phyloP scores from a whole-genome alignment of 495 filamentous ascomycete species.

The Talaromyces stipitatus region DNA sequence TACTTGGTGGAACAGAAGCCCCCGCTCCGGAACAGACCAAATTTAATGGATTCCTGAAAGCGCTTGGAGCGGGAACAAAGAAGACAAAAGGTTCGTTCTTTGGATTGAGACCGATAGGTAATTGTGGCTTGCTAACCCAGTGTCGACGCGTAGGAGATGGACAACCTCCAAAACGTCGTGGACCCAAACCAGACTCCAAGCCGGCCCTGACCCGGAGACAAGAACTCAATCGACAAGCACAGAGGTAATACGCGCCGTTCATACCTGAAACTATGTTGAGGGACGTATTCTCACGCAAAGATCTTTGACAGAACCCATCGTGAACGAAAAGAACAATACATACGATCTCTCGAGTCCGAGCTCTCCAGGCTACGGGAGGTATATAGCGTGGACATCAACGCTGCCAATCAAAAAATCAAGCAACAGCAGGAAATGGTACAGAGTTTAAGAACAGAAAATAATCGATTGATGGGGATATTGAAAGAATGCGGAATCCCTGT shows the following conservation, averaged over 20 bases:
- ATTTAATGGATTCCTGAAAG: slow-evolving; percentile 6
- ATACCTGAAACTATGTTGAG: neutral
- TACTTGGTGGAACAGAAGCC: neutral
- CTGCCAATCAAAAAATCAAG: slow-evolving; percentile 27
- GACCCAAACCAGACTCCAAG: slow-evolving; percentile 94
- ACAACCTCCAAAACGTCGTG: slow-evolving; percentile 77
- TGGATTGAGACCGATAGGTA: neutral
- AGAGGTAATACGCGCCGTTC: slow-evolving; percentile 63
- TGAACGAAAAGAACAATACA: slow-evolving; percentile 93
- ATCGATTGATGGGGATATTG: slow-evolving; percentile 66
- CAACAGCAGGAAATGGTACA: slow-evolving; percentile 37
- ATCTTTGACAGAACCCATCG: slow-evolving; percentile 65
- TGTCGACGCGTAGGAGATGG: slow-evolving; percentile 49
- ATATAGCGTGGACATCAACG: slow-evolving; percentile 33
- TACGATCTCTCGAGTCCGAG: slow-evolving; percentile 87
- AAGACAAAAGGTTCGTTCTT: slow-evolving; percentile 7
- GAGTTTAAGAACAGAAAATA: slow-evolving; percentile 53
- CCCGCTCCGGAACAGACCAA: slow-evolving; percentile 2
- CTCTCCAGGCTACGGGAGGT: slow-evolving; percentile 59
- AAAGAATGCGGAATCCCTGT: slow-evolving; percentile 62
- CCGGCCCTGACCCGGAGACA: slow-evolving; percentile 89
- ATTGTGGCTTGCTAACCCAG: neutral
- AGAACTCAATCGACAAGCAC: slow-evolving; percentile 91
- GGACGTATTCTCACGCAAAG: slow-evolving; percentile 5
- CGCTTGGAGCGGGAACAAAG: slow-evolving; percentile 3